These are phyloP conservation scores for Mycena olivaceomarginata DNA, from an alignment of 768 basidiomycete genomes.

Conservation along the genomic window DNA sequence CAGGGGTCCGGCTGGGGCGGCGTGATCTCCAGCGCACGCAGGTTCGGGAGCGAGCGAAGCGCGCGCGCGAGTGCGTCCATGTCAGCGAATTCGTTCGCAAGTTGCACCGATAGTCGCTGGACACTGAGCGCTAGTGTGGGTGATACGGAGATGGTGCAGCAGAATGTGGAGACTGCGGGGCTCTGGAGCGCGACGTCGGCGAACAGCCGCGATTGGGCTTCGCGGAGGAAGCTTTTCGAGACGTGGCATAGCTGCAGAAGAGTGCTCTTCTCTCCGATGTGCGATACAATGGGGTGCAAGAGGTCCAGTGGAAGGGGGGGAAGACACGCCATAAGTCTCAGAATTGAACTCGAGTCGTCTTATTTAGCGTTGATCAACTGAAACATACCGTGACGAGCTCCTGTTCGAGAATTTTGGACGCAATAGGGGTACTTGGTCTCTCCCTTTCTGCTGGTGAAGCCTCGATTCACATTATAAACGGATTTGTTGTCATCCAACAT, in stretches of 20 bases:
- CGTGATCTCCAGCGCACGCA: conserved; percentile 22
- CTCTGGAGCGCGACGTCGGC: neutral
- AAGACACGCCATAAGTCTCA: neutral
- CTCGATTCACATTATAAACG: too few relatives aligned
- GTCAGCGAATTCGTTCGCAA: neutral
- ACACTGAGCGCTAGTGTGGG: neutral
- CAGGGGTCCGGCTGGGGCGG: neutral
- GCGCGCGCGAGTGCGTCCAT: neutral
- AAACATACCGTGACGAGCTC: neutral
- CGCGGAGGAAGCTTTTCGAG: conserved; percentile 6
- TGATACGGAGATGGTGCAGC: neutral
- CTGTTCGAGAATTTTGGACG: too few relatives aligned
- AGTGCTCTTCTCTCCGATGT: neutral
- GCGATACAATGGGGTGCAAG: conserved; percentile 22
- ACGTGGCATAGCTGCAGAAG: conserved; percentile 10
- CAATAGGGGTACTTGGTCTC: too few relatives aligned
- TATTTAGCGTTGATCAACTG: neutral
- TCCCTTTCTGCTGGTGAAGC: too few relatives aligned
- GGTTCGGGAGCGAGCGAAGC: neutral
- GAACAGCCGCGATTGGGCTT: conserved; percentile 12
- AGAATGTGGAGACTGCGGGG: neutral
- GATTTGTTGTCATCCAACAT: too few relatives aligned
- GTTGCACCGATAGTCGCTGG: conserved; percentile 14
- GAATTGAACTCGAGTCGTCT: neutral
- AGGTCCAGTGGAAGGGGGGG: conserved; percentile 26